A percentile compares a stretch with the other conserved stretches of the same genome.
Conservation (phyloP, 2,329 filamentous ascomycete species). For the Xylaria sp. region DNA sequence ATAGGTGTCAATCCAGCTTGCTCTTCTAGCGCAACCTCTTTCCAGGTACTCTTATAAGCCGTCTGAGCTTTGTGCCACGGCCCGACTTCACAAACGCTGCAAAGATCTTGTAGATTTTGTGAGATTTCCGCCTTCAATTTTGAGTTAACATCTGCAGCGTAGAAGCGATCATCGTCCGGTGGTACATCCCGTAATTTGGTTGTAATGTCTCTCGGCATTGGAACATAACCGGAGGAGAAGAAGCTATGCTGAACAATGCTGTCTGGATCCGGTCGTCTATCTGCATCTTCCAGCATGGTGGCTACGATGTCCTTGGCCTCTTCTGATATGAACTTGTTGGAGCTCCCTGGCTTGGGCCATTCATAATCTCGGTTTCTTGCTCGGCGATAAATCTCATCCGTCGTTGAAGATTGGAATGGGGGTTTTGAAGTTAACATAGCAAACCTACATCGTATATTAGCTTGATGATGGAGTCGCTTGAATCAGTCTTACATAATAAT, state of each 20-base stretch:
- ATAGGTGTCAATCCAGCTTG: slow-evolving; percentile 67
- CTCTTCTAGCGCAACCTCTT: slow-evolving; percentile 71
- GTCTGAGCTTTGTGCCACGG: slow-evolving; percentile 56
- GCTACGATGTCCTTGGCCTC: slow-evolving; percentile 81
- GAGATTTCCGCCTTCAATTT: slow-evolving; percentile 54
- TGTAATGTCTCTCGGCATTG: slow-evolving; percentile 63
- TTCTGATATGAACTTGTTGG: slow-evolving; percentile 72
- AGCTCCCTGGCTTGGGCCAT: slow-evolving; percentile 72
- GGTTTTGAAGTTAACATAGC: slow-evolving; percentile 96
- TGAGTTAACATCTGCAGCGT: slow-evolving; percentile 53
- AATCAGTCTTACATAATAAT: slow-evolving; percentile 80
- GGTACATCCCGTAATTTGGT: slow-evolving; percentile 61
- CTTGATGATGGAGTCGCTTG: neutral
- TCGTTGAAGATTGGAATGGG: slow-evolving; percentile 91
- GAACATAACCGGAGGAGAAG: slow-evolving; percentile 78
- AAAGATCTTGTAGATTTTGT: slow-evolving; percentile 62
- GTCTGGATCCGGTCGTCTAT: slow-evolving; percentile 76
- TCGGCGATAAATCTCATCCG: slow-evolving; percentile 82
- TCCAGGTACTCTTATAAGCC: slow-evolving; percentile 63
- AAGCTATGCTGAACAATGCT: slow-evolving; percentile 80
- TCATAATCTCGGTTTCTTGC: slow-evolving; percentile 76
- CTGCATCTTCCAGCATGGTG: slow-evolving; percentile 75
- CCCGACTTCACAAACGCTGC: slow-evolving; percentile 63
- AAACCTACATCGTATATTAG: slow-evolving; percentile 63
- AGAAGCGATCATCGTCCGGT: slow-evolving; percentile 64